Percentiles rank a stretch among this genome's conserved stretches.
These are phyloP conservation scores for Talaromyces stipitatus DNA, from an alignment of 495 filamentous ascomycete species.

Conservation along the genomic window DNA sequence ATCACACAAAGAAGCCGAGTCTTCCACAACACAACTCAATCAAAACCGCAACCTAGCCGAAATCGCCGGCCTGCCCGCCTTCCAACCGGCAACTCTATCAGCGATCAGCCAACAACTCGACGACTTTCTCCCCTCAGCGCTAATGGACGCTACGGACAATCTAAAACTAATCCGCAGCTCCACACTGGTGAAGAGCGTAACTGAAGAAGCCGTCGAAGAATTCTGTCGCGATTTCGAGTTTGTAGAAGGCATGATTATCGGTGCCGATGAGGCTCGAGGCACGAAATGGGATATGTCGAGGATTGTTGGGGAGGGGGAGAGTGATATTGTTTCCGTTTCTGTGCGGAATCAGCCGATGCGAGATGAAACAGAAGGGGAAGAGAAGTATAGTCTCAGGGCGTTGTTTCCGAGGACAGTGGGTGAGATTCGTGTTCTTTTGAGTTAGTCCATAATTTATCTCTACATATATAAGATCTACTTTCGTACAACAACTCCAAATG, in stretches of 20 bases:
- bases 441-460: slow-evolving; percentile 15
- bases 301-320: slow-evolving; percentile 11
- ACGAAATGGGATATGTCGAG: slow-evolving; percentile 20
- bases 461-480: background rate
- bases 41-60: slow-evolving; percentile 35
- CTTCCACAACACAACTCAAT: slow-evolving; percentile 27
- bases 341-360: slow-evolving; percentile 12
- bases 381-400: slow-evolving; percentile 47
- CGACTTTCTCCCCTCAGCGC: slow-evolving; percentile 81
- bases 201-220: slow-evolving; percentile 72
- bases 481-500: slow-evolving; percentile 53
- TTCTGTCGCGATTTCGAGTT: slow-evolving; percentile 92
- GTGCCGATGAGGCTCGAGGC: slow-evolving; percentile 45
- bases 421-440: slow-evolving; percentile 76
- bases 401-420: slow-evolving; percentile 78
- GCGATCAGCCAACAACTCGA: slow-evolving; percentile 72
- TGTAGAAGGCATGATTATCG: slow-evolving; percentile 63
- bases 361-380: slow-evolving; percentile 22
- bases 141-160: slow-evolving; percentile 84
- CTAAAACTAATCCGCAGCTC: slow-evolving; percentile 62
- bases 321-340: slow-evolving; percentile 18
- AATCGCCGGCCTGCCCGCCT: slow-evolving; percentile 47
- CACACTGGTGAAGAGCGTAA: slow-evolving; percentile 63
- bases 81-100: slow-evolving; percentile 56
- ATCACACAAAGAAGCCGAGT: slow-evolving; percentile 16